A percentile compares a stretch with the other conserved stretches of the same genome.
phyloP scores from a whole-genome alignment of 768 basidiomycete genomes.

The Serendipita vermifera region DNA sequence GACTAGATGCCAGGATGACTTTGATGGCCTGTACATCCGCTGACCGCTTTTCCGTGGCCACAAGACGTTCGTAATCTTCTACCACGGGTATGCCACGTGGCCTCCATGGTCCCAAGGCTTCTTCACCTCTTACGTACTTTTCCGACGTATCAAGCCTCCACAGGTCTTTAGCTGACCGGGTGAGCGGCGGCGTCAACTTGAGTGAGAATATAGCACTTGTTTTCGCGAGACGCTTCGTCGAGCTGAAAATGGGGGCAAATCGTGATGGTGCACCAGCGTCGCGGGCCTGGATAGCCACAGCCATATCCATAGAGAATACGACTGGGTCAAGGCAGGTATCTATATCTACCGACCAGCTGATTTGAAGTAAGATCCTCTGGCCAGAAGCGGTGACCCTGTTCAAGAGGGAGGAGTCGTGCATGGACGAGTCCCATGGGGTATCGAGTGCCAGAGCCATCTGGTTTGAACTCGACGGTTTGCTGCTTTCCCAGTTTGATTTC shows the following conservation, averaged over 20 bases:
- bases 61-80: constrained; percentile 67
- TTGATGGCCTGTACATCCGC: constrained; percentile 86
- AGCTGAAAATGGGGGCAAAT: constrained; percentile 63
- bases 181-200: constrained; percentile 66
- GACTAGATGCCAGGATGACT: constrained; percentile 45
- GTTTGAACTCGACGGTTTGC: constrained; percentile 57
- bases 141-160: constrained; percentile 92
- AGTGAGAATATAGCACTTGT: constrained; percentile 76
- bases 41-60: constrained; percentile 54
- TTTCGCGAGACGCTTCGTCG: constrained; percentile 62
- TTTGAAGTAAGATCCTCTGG: constrained; percentile 66
- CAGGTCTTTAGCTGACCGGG: constrained; percentile 74
- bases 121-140: constrained; percentile 91
- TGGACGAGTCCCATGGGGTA: constrained; percentile 85
- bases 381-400: constrained; percentile 70
- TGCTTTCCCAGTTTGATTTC: constrained; percentile 67
- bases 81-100: constrained; percentile 80
- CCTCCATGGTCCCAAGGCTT: constrained; percentile 67
- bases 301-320: constrained; percentile 78
- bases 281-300: constrained; percentile 68
- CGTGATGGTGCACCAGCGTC: constrained; percentile 76
- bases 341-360: constrained; percentile 67
- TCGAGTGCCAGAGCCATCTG: constrained; percentile 68
- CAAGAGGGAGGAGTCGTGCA: constrained; percentile 73
- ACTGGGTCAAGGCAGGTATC: constrained; percentile 74